phyloP scores from a whole-genome alignment of 352 stramenopile species.

The Phytopythium chamaehyphon region DNA sequence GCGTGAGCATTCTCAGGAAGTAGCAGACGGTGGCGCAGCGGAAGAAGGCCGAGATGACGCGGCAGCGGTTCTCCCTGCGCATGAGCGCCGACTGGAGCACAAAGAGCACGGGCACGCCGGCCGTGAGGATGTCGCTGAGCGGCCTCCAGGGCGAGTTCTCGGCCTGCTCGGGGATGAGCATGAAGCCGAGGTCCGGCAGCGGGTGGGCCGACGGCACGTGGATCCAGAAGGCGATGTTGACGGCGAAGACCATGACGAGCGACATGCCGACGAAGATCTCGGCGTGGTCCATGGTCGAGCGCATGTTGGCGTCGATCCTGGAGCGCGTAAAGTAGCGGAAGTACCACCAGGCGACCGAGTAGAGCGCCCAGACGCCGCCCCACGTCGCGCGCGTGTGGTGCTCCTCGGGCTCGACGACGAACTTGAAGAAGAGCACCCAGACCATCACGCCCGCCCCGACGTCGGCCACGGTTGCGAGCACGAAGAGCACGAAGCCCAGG shows the following conservation, averaged over 20 bases:
- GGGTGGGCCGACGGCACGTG: constrained; percentile 51
- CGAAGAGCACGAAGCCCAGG: constrained; percentile 39
- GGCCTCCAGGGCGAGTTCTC: constrained; percentile 53
- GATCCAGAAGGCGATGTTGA: constrained; percentile 73
- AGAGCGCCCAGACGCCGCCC: constrained; percentile 52
- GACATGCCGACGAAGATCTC: constrained; percentile 69
- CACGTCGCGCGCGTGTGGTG: constrained; percentile 37
- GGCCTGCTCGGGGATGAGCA: constrained; percentile 64
- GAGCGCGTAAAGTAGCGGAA: constrained; percentile 40
- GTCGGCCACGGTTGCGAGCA: constrained; percentile 33
- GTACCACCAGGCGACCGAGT: constrained; percentile 38
- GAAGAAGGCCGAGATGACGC: constrained; percentile 59
- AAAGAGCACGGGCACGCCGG: constrained; percentile 52
- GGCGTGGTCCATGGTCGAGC: constrained; percentile 43
- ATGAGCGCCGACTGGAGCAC: constrained; percentile 49
- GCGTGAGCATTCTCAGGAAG: constrained; percentile 60
- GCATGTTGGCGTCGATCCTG: constrained; percentile 33
- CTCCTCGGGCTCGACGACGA: constrained; percentile 47
- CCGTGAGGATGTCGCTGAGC: constrained; percentile 65
- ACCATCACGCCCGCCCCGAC: constrained; percentile 41
- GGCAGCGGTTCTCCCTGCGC: constrained; percentile 41
- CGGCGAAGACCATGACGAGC: constrained; percentile 59
- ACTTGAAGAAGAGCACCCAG: constrained; percentile 69
- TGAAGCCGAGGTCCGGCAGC: constrained; percentile 70
- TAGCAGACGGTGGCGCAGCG: constrained; percentile 67